Evolutionary conservation across 768 basidiomycete genomes (phyloP).

Genomic region (Leucocoprinus birnbaumii): DNA sequence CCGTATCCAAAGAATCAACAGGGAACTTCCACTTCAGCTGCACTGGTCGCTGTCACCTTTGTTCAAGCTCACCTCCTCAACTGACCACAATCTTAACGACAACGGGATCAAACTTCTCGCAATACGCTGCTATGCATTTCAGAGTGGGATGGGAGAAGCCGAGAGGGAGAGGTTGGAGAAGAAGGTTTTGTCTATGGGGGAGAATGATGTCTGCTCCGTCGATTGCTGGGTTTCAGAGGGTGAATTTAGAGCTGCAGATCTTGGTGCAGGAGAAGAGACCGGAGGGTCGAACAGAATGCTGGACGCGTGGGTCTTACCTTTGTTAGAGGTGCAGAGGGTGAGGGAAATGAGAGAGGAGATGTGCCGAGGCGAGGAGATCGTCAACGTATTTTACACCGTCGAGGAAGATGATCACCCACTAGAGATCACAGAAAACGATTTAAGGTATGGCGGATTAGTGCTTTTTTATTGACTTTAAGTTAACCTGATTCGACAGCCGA

Average conservation of each 20-base stretch:
- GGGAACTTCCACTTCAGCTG: slow-evolving; percentile 57
- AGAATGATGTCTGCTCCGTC: slow-evolving; percentile 39
- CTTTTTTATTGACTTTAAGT: not conserved
- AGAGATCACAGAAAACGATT: slow-evolving; percentile 40
- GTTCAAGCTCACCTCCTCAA: slow-evolving; percentile 39
- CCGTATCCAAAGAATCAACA: slow-evolving; percentile 74
- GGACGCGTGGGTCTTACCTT: slow-evolving; percentile 84
- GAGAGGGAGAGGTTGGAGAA: slow-evolving; percentile 68
- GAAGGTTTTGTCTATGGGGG: slow-evolving; percentile 46
- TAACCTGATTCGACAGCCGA: slow-evolving; percentile 38
- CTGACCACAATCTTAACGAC: slow-evolving; percentile 37
- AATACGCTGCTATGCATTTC: slow-evolving; percentile 74
- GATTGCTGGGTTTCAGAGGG: slow-evolving; percentile 54
- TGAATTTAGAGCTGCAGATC: slow-evolving; percentile 31
- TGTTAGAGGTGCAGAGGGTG: slow-evolving; percentile 64
- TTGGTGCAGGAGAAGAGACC: slow-evolving; percentile 39
- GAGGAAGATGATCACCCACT: slow-evolving; percentile 30
- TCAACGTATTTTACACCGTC: slow-evolving; percentile 43
- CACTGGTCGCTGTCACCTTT: slow-evolving; percentile 64
- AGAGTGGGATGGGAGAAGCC: slow-evolving; percentile 75
- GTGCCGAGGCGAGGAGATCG: slow-evolving; percentile 20
- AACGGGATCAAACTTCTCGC: slow-evolving; percentile 64
- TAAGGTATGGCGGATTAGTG: slow-evolving; percentile 44
- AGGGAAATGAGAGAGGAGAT: slow-evolving; percentile 46
- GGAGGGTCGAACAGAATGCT: slow-evolving; percentile 27